Percentiles rank a stretch among this genome's conserved stretches.
These are phyloP conservation scores for Geosmithia morbida DNA, from an alignment of 2,329 filamentous ascomycete genomes.

Conservation along the genomic window DNA sequence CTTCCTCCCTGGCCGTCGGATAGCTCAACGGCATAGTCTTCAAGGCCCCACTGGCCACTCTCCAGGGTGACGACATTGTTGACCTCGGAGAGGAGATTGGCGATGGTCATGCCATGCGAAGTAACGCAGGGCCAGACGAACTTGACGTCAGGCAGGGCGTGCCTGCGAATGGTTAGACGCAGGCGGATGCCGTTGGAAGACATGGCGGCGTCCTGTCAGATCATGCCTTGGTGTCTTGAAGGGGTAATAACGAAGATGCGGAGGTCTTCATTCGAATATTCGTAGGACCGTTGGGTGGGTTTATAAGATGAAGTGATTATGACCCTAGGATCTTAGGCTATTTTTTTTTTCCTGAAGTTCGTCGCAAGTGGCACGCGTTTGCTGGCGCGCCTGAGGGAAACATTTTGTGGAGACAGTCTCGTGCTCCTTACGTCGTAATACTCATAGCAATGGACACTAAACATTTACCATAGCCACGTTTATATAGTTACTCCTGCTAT, in stretches of 20 bases:
- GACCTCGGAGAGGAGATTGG: conserved; percentile 62
- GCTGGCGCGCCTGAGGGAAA: background rate
- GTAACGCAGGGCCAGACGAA: conserved; percentile 55
- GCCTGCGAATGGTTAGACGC: conserved; percentile 56
- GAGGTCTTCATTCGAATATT: background rate
- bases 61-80: conserved; percentile 75
- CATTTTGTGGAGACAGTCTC: background rate
- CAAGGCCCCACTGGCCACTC: conserved; percentile 67
- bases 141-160: conserved; percentile 56
- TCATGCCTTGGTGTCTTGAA: background rate
- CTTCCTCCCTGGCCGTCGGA: conserved; percentile 34
- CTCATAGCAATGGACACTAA: no score
- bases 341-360: background rate
- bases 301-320: background rate
- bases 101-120: conserved; percentile 50
- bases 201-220: conserved; percentile 8
- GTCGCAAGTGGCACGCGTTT: background rate
- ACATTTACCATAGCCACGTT: no score
- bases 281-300: background rate
- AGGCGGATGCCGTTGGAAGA: conserved; percentile 43
- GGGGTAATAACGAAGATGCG: background rate
- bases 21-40: conserved; percentile 80
- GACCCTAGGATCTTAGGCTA: background rate
- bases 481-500: no score
- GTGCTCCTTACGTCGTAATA: no score